Evolutionary conservation across 805 yeast species (phyloP).

Genomic region (Candida parachauliodes): DNA sequence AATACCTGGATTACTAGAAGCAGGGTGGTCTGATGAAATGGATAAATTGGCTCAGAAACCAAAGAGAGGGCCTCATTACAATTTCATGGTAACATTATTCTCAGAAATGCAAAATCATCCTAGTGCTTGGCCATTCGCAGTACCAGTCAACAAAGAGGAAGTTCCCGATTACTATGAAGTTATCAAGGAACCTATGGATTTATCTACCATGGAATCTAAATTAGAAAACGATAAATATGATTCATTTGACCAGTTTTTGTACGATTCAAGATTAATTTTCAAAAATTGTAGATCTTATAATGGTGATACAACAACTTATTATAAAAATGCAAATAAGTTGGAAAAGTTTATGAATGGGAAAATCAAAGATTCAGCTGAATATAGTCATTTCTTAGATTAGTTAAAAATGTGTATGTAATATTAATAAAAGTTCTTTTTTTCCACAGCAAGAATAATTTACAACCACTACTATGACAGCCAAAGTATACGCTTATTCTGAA

Average conservation of each 20-base stretch:
- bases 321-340: slow-evolving; percentile 88
- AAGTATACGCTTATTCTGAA: slow-evolving; percentile 49
- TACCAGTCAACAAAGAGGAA: slow-evolving; percentile 89
- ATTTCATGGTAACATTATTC: slow-evolving; percentile 83
- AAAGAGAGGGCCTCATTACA: slow-evolving; percentile 90
- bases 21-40: slow-evolving; percentile 99
- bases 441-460: too few species aligned
- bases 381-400: slow-evolving; percentile 69
- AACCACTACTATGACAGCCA: slow-evolving; percentile 34
- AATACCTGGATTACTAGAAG: slow-evolving; percentile 88
- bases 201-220: slow-evolving; percentile 91
- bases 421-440: too few species aligned
- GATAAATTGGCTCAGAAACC: slow-evolving; percentile 95
- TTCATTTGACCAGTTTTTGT: slow-evolving; percentile 84
- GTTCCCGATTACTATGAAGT: slow-evolving; percentile 96
- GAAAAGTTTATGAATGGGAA: slow-evolving; percentile 84
- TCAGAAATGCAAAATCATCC: slow-evolving; percentile 92
- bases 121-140: slow-evolving; percentile 96
- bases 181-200: slow-evolving; percentile 97
- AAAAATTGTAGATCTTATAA: slow-evolving; percentile 91
- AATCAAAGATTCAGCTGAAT: slow-evolving; percentile 88
- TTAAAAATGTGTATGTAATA: too few species aligned
- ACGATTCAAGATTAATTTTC: slow-evolving; percentile 82
- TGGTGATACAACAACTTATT: slow-evolving; percentile 91
- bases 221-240: slow-evolving; percentile 89